Base-by-base conservation (phyloP, 1,284 basidiomycete species). In the Boletus smithii region DNA sequence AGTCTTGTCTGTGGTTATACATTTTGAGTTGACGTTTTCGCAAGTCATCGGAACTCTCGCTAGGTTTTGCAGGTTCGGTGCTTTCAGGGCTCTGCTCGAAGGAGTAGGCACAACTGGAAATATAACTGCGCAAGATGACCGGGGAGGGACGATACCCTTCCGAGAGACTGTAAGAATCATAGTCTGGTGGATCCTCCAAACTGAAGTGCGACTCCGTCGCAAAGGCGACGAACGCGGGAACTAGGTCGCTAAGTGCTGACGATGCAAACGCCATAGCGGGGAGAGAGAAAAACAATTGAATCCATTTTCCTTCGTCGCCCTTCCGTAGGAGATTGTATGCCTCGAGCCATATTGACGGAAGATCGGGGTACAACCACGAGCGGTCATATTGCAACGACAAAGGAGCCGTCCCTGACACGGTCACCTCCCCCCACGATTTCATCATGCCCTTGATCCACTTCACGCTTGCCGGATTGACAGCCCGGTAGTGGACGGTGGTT, bases 211-310 rank as follows among this genome's bases (percentile, higher is more conserved):
- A 18, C 16, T 39, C 31, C 2, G 18, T 43, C 0, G 65, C 67
- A 46, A 73, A 65, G 2, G 68, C 58, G 4, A 72, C 40, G 4
- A 74, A 49, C 3, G 56, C 51, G 0, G 58, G 57, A 8, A 70
- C 53, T 16, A 67, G 50, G 4, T 49, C 44, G 5, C 20, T 2
- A 4, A 51, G 31, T 0, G 48, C 5, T 0, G 48, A 11, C 3
- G 54, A 59, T 1, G 48, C 46, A 48, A 69, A 74, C 18, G 51
- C 60, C 51, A 70, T 57, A 1, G 63, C 59, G 8, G 68, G 52
- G 2, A 69, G 58, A 7, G 62, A 62, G 50, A 71, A 73, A 18
- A 59, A 48, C 14, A 74, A 29, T 7, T 54, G 51, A 18, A 55
- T 63, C 38, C 50, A 58, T 31, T 57, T 49, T 27, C 18, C 16